These are phyloP conservation scores for Hymenoscyphus fraxineus DNA, from an alignment of 2,329 filamentous ascomycete genomes.

Conservation along the genomic window DNA sequence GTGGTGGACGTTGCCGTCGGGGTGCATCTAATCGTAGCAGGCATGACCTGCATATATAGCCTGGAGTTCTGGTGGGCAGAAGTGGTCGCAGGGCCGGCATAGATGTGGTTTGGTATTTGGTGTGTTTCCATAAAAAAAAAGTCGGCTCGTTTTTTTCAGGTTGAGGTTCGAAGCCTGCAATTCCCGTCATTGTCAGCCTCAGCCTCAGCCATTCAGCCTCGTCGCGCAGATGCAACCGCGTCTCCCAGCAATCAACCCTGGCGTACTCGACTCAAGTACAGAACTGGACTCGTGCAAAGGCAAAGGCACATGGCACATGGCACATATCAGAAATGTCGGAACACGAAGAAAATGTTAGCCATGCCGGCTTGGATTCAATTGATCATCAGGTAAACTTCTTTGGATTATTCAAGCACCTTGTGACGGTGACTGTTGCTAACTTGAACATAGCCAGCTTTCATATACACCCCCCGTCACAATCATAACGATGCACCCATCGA, in stretches of 20 bases:
- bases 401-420: no score
- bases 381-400: slow-evolving; percentile 32
- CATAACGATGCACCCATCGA: slow-evolving; percentile 20
- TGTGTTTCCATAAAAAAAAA: neutral
- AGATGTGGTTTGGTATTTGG: slow-evolving; percentile 24
- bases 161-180: neutral
- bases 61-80: slow-evolving; percentile 28
- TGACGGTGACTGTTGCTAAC: neutral
- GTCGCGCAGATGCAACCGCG: slow-evolving; percentile 21
- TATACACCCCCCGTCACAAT: slow-evolving; percentile 32
- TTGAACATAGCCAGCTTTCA: slow-evolving; percentile 35
- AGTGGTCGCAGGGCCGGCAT: slow-evolving; percentile 32
- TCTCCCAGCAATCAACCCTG: slow-evolving; percentile 9
- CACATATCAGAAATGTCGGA: slow-evolving; percentile 29
- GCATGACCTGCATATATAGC: slow-evolving; percentile 35
- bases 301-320: no score
- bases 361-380: slow-evolving; percentile 29
- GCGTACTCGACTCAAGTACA: neutral
- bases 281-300: no score
- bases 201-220: neutral
- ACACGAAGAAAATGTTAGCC: slow-evolving; percentile 27
- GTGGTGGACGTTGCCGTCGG: slow-evolving; percentile 18
- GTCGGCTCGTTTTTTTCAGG: neutral
- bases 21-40: slow-evolving; percentile 27
- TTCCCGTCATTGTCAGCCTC: neutral